Percentiles rank a stretch among this genome's conserved stretches.
Conservation (phyloP, 2,329 filamentous ascomycete genomes). For the Stagonosporopsis chrysanthemi region DNA sequence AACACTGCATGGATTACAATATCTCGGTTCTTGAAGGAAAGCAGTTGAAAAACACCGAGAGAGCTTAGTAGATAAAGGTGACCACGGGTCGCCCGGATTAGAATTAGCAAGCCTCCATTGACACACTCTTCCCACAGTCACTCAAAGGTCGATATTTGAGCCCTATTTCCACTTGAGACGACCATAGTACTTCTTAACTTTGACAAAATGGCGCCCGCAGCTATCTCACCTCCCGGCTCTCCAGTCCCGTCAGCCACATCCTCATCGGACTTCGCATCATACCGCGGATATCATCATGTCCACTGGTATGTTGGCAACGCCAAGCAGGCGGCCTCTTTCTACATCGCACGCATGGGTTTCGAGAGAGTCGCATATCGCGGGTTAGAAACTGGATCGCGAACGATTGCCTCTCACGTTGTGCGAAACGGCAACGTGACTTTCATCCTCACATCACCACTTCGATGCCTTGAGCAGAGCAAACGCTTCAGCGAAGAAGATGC, state of each 20-base stretch:
- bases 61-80: conserved; percentile 26
- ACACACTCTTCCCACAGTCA: neutral
- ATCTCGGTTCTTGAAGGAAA: conserved; percentile 36
- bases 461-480: conserved; percentile 52
- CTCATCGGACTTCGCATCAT: conserved; percentile 56
- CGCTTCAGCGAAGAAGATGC: conserved; percentile 63
- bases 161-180: neutral
- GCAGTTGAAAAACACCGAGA: conserved; percentile 8
- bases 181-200: neutral
- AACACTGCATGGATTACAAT: conserved; percentile 22
- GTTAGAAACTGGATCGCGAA: conserved; percentile 84
- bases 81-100: neutral
- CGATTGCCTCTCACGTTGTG: conserved; percentile 83
- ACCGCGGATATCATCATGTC: conserved; percentile 89
- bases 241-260: conserved; percentile 32
- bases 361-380: conserved; percentile 81
- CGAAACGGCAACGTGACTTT: conserved; percentile 79
- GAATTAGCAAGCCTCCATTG: conserved; percentile 6
- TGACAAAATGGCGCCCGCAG: conserved; percentile 43
- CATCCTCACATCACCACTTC: conserved; percentile 82
- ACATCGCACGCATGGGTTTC: conserved; percentile 88
- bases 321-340: conserved; percentile 91
- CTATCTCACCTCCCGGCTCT: conserved; percentile 54
- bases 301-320: conserved; percentile 98
- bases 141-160: neutral